Conservation (phyloP, 441 rosid species). For the Arabidopsis hybrid region DNA sequence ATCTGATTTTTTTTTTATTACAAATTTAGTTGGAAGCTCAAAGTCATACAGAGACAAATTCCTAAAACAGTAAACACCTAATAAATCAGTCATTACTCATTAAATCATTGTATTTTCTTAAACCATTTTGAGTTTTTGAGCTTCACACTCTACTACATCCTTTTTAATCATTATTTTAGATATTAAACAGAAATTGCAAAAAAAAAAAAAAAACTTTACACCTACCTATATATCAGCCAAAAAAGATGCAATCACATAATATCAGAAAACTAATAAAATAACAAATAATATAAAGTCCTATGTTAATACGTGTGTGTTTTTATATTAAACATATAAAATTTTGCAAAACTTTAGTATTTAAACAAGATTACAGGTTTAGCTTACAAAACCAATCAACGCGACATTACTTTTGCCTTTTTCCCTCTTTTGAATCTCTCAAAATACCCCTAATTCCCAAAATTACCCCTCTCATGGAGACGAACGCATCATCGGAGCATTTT, state of each 20-base stretch:
- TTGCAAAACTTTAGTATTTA: conserved; percentile 12
- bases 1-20: too few species aligned
- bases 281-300: background rate
- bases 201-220: too few species aligned
- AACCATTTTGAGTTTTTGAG: background rate
- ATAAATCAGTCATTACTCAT: background rate
- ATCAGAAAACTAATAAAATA: background rate
- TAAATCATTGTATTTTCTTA: too few species aligned
- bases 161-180: background rate
- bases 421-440: conserved; percentile 1
- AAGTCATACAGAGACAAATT: conserved; percentile 8
- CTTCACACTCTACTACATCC: background rate
- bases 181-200: conserved; percentile 6
- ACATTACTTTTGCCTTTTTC: conserved; percentile 2
- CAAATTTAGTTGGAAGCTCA: conserved; percentile 7
- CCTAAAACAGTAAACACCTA: conserved; percentile 10
- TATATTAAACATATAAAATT: background rate
- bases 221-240: too few species aligned
- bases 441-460: background rate
- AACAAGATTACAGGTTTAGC: conserved; percentile 26
- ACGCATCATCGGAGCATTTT: conserved; percentile 30
- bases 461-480: conserved; percentile 33
- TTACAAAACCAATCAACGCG: conserved; percentile 29
- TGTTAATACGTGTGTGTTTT: conserved; percentile 13
- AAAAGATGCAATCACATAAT: too few species aligned